phyloP scores from a whole-genome alignment of 2,329 filamentous ascomycete genomes.

The Oidium heveae region DNA sequence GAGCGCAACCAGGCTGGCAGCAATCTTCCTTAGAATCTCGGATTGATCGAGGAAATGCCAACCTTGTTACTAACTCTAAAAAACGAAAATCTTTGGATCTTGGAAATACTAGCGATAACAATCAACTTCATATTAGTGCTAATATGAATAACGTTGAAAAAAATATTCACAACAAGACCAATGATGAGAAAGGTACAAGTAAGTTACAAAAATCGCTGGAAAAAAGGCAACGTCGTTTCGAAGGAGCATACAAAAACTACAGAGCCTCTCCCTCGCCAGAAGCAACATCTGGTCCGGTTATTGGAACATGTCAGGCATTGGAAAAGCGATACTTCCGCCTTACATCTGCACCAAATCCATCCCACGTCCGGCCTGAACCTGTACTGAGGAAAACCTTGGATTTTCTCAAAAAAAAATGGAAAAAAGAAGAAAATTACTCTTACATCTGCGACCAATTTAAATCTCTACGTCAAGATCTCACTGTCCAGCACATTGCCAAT shows the following conservation, averaged over 20 bases:
- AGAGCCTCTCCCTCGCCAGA: slow-evolving; percentile 28
- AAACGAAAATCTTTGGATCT: slow-evolving; percentile 62
- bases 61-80: slow-evolving; percentile 20
- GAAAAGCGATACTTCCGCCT: slow-evolving; percentile 92
- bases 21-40: slow-evolving; percentile 10
- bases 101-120: slow-evolving; percentile 24
- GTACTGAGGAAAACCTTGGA: slow-evolving; percentile 69
- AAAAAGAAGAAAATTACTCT: slow-evolving; percentile 72
- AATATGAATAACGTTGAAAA: slow-evolving; percentile 47
- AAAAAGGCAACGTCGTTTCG: slow-evolving; percentile 72
- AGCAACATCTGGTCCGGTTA: slow-evolving; percentile 41
- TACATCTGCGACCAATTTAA: slow-evolving; percentile 99
- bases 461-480: slow-evolving; percentile 89
- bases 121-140: slow-evolving; percentile 52
- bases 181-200: slow-evolving; percentile 38
- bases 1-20: slow-evolving; percentile 26
- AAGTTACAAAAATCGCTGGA: slow-evolving; percentile 76
- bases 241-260: slow-evolving; percentile 34
- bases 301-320: slow-evolving; percentile 60
- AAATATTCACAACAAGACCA: slow-evolving; percentile 23
- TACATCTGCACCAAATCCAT: slow-evolving; percentile 68
- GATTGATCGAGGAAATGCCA: slow-evolving; percentile 6
- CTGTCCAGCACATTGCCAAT: slow-evolving; percentile 89
- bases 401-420: slow-evolving; percentile 84
- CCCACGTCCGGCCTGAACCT: slow-evolving; percentile 61